Base-by-base conservation (phyloP, 2,329 filamentous ascomycete genomes). In the Lomentospora prolificans region DNA sequence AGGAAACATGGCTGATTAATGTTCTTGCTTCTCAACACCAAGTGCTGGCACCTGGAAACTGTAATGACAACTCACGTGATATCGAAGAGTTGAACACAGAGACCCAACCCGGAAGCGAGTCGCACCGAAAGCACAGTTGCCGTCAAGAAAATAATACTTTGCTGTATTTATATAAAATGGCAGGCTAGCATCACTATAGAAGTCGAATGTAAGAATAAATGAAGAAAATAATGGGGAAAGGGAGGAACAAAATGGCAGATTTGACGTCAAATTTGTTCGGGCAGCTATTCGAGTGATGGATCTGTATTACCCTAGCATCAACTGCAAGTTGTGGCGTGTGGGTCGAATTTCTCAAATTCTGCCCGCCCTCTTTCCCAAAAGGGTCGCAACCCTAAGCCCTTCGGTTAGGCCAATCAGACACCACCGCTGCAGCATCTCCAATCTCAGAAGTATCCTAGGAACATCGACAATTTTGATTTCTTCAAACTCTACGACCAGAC, bases 391-490 rank as follows among this genome's bases (percentile, higher is more conserved):
- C 52, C 52, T 54, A 54, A 54, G 36, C 52, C 52, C 52, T 54
- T 54, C 39, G 27, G n/a, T 17, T 17, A 5, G 46, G 52, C 52
- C 52, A 54, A 54, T 54, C 17, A 54, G 31, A 36, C 19, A 44
- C 12, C 24, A 31, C 25, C 7, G 7, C 31, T 12, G 22, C n/a
- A 10, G 24, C 17, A 30, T 30, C 52, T 30, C 36, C 52, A 44
- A 54, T 31, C 28, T 30, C 52, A 54, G 51, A 54, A 44, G 33
- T 44, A 39, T 54, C 52, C 52, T 27, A 54, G 41, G 52, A 36
- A 54, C 52, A 44, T 46, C 52, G 36, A 30, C 71, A 70, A 71
- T 72, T 75, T 76, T 72, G 70, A 73, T 73, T 71, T 72, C 68
- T 70, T 60, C 61, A 62, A 64, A 65, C 61, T 57, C 60, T 44